phyloP scores from a whole-genome alignment of 129 eudicot genomes.

The sunflower (Helianthus annuus) region DNA sequence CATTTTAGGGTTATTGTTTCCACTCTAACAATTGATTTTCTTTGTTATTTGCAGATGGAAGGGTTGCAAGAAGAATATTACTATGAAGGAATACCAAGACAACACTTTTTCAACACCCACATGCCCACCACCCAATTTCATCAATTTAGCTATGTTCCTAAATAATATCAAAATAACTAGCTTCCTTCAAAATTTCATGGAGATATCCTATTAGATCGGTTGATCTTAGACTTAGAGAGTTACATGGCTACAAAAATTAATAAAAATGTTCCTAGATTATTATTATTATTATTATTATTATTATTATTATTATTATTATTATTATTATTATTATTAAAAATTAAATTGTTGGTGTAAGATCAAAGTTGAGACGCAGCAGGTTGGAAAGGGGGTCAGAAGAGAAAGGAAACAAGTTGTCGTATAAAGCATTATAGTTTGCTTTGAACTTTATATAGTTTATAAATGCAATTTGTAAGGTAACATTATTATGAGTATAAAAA shows the following conservation, averaged over 20 bases:
- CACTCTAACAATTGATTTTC: not conserved
- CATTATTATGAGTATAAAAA: slow-evolving; percentile 13
- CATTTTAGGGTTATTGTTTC: too few species aligned
- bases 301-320: not conserved
- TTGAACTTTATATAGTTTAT: not conserved
- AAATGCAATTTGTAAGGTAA: slow-evolving; percentile 5
- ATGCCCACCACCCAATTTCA: slow-evolving; percentile 40
- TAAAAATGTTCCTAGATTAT: not conserved
- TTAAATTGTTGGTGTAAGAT: not conserved
- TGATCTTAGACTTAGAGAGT: too few species aligned
- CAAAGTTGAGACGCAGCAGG: not conserved
- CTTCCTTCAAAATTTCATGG: not conserved
- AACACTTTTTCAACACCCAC: slow-evolving; percentile 32
- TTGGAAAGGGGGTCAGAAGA: not conserved
- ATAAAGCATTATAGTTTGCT: not conserved
- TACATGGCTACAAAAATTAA: not conserved
- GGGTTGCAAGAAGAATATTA: slow-evolving; percentile 49
- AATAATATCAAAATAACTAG: not conserved
- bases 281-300: slow-evolving; percentile 4
- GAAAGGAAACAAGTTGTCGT: slow-evolving; percentile 4
- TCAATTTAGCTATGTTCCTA: slow-evolving; percentile 38
- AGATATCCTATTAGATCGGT: too few species aligned
- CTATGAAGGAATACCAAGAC: slow-evolving; percentile 27
- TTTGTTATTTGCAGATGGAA: slow-evolving; percentile 45
- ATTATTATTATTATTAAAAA: not conserved